Base-by-base conservation (phyloP, 176 grass and related monocot genomes). In the Elymus sibiricus region DNA sequence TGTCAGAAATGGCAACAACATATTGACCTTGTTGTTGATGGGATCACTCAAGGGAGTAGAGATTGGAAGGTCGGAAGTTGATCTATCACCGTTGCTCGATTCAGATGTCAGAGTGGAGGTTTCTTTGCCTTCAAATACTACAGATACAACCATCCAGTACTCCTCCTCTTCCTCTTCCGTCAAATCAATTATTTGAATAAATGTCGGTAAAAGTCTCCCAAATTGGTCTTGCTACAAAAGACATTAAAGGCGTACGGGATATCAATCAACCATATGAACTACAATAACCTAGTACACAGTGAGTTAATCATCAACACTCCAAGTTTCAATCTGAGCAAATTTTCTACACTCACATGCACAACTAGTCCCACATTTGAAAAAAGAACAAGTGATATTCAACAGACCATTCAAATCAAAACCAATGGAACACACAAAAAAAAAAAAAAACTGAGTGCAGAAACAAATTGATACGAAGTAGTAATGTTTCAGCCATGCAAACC, bases 201-300 rank as follows among this genome's bases (percentile, higher is more conserved):
- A 98, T 56, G 97, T 95, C 51, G 94, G 97, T 60, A 98, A 84
- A 76, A 98, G 82, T 82, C 97, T 93, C 78, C 91, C 92, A 92
- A 98, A 98, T 86, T 98, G 97, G 87, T 98, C 97, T 95, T 98
- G 93, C 97, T 95, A 90, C 77, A 88, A 38, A 89, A 85, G 24
- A 67, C 14, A 70, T 49, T 38, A 61, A 12, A 83, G 38, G 64
- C 25, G 49, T 46, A 74, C 17, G 89, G 19, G 13, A 82, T 22
- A 86, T 76, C 76, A 76, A 80, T 80, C 31, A 84, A 84, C 34
- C 29, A 14, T 40, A 47, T 67, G 43, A 65, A 70, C 64, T 55
- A 72, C 71, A 43, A 65, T 73, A 64, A 21, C 64, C 67, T 55
- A 66, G 9, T 17, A 43, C 66, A 60, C 19, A 69, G 26, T 68